Percentiles rank a stretch among this genome's conserved stretches.
Conservation (phyloP, 1,139 yeast species). For the Candida tetrigidarum region DNA sequence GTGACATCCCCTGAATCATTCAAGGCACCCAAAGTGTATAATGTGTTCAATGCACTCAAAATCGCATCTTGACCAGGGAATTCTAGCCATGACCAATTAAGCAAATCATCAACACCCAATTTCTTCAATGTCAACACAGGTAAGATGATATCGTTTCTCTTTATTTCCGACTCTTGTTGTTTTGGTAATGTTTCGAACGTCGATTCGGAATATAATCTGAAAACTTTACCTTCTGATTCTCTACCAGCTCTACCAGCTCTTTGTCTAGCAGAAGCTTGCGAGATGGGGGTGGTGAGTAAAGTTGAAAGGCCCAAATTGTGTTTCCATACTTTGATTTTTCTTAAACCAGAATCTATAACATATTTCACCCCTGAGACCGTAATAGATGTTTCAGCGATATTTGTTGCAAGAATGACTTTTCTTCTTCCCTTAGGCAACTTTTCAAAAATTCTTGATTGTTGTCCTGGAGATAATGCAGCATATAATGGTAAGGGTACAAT, state of each 20-base stretch:
- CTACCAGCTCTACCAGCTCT: conserved; percentile 99
- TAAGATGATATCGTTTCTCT: conserved; percentile 87
- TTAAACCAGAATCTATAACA: conserved; percentile 97
- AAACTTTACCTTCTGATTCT: conserved; percentile 98
- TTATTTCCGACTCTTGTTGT: conserved; percentile 94
- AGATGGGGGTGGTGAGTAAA: conserved; percentile 90
- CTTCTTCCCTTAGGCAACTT: conserved; percentile 89
- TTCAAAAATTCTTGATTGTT: conserved; percentile 85
- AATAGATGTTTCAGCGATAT: conserved; percentile 96
- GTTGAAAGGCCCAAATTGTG: conserved; percentile 97
- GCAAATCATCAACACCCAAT: conserved; percentile 93
- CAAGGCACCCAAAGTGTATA: conserved; percentile 86
- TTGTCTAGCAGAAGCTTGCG: conserved; percentile 97
- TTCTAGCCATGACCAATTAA: conserved; percentile 98
- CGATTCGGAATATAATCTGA: conserved; percentile 94
- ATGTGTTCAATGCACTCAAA: conserved; percentile 98
- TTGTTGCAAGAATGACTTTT: conserved; percentile 89
- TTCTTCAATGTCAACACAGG: conserved; percentile 93
- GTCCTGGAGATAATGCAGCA: conserved; percentile 95
- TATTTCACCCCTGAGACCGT: conserved; percentile 98
- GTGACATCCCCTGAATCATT: conserved; percentile 94
- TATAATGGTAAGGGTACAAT: conserved; percentile 87
- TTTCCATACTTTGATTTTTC: conserved; percentile 95
- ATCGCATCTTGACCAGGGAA: conserved; percentile 99
- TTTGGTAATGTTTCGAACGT: conserved; percentile 95